phyloP scores from a whole-genome alignment of 345 rosid species.

The Zanthoxylum bungeanum region DNA sequence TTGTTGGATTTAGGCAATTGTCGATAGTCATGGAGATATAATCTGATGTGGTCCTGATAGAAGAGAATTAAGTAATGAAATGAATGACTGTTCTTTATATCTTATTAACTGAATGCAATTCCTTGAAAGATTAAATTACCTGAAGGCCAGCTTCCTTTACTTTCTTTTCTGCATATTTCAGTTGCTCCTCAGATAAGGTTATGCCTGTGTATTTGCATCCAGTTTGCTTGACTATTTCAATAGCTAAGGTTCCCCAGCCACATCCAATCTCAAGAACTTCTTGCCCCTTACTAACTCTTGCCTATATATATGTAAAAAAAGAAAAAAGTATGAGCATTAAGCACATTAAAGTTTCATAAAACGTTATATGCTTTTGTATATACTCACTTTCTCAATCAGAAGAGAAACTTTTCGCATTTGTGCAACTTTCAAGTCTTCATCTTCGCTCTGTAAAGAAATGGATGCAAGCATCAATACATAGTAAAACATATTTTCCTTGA shows the following conservation, averaged over 20 bases:
- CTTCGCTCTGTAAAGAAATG: slow-evolving; percentile 33
- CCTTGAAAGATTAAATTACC: slow-evolving; percentile 37
- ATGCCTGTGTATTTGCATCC: slow-evolving; percentile 88
- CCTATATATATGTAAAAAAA: slow-evolving; percentile 27
- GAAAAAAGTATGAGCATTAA: not conserved
- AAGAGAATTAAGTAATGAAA: not conserved
- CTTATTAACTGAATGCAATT: not conserved
- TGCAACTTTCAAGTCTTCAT: slow-evolving; percentile 68
- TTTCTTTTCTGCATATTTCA: slow-evolving; percentile 62
- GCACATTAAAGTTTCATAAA: not conserved
- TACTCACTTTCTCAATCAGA: slow-evolving; percentile 65
- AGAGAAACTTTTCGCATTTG: slow-evolving; percentile 73
- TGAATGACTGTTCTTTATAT: not conserved
- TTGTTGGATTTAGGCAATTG: slow-evolving; percentile 49
- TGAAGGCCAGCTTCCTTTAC: slow-evolving; percentile 87
- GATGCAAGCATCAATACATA: not conserved
- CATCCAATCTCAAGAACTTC: slow-evolving; percentile 87
- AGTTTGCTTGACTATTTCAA: slow-evolving; percentile 83
- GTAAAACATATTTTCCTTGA: not conserved
- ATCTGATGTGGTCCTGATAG: slow-evolving; percentile 54
- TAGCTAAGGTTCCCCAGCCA: slow-evolving; percentile 94
- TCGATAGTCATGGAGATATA: slow-evolving; percentile 77
- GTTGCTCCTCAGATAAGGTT: slow-evolving; percentile 73
- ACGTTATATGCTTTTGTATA: not conserved
- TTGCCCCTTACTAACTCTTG: slow-evolving; percentile 54